Percentiles rank a stretch among this genome's conserved stretches.
Conservation (phyloP, 805 yeast genomes). For the Zygosaccharomyces lentus region DNA sequence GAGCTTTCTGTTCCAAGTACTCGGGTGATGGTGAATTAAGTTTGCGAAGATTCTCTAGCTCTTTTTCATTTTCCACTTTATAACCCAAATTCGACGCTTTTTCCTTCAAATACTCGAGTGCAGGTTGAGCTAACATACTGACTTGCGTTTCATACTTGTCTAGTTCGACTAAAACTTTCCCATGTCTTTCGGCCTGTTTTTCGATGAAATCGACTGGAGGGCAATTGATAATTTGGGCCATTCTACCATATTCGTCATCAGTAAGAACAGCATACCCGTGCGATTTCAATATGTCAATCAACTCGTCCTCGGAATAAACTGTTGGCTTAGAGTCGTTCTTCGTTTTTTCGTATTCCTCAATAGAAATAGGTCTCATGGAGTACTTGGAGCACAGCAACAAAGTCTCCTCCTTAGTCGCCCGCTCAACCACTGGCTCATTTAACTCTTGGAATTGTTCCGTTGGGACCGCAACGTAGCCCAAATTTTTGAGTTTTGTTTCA, state of each 20-base stretch:
- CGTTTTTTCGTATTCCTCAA: conserved; percentile 15
- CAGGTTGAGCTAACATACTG: conserved; percentile 21
- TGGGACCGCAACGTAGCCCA: conserved; percentile 16
- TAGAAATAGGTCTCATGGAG: conserved; percentile 13
- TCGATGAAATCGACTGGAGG: conserved; percentile 14
- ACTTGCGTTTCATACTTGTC: background rate
- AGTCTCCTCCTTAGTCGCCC: conserved; percentile 13
- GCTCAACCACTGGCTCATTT: conserved; percentile 8
- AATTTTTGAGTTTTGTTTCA: conserved; percentile 8
- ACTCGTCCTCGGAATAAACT: conserved; percentile 17
- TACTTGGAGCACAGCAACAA: conserved; percentile 17
- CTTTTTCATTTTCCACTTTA: conserved; percentile 11
- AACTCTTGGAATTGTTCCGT: conserved; percentile 8
- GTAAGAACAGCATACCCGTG: conserved; percentile 15
- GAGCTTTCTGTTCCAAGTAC: conserved; percentile 14
- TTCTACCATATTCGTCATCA: background rate
- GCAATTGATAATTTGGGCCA: conserved; percentile 12
- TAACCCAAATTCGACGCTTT: conserved; percentile 31
- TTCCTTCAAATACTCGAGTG: conserved; percentile 33
- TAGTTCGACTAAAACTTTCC: background rate
- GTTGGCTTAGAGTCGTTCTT: conserved; percentile 12
- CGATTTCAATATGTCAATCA: conserved; percentile 11
- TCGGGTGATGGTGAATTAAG: conserved; percentile 10
- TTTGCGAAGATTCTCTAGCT: conserved; percentile 7
- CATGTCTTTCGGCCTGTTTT: conserved; percentile 7